Conservation (phyloP, 1,139 yeast genomes). For the Candida pseudoviswanathii region DNA sequence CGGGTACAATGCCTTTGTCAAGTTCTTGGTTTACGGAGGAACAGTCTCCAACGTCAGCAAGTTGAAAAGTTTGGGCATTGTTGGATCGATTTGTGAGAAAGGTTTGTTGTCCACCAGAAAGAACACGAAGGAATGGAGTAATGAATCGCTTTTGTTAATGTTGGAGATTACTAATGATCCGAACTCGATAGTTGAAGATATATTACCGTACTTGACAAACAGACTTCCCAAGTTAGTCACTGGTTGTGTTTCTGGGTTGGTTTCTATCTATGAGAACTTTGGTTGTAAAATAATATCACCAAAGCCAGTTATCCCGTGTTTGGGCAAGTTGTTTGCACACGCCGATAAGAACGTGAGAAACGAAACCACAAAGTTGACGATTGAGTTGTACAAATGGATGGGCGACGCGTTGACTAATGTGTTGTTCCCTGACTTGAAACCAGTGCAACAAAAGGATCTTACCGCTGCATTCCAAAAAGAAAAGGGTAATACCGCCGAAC, state of each 20-base stretch:
- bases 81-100: constrained; percentile 72
- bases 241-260: constrained; percentile 60
- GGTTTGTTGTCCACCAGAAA: constrained; percentile 77
- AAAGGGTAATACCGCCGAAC: constrained; percentile 47
- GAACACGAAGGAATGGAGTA: constrained; percentile 68
- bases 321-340: constrained; percentile 77
- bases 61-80: constrained; percentile 44
- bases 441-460: constrained; percentile 89
- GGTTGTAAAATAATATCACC: constrained; percentile 75
- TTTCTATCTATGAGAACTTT: constrained; percentile 59
- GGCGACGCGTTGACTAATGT: constrained; percentile 64
- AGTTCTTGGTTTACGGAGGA: constrained; percentile 66
- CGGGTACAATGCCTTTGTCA: constrained; percentile 60
- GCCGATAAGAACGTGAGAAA: constrained; percentile 87
- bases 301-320: constrained; percentile 54
- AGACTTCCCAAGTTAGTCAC: constrained; percentile 80
- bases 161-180: constrained; percentile 66
- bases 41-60: constrained; percentile 32
- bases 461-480: constrained; percentile 67
- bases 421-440: constrained; percentile 74
- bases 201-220: constrained; percentile 63
- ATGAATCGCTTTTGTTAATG: constrained; percentile 61
- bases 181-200: constrained; percentile 65
- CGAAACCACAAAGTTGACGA: constrained; percentile 70
- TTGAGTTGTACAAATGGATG: constrained; percentile 76